A percentile compares a stretch with the other conserved stretches of the same genome.
phyloP scores from a whole-genome alignment of 306 rosid genomes.

The Casuarina cunninghamiana region DNA sequence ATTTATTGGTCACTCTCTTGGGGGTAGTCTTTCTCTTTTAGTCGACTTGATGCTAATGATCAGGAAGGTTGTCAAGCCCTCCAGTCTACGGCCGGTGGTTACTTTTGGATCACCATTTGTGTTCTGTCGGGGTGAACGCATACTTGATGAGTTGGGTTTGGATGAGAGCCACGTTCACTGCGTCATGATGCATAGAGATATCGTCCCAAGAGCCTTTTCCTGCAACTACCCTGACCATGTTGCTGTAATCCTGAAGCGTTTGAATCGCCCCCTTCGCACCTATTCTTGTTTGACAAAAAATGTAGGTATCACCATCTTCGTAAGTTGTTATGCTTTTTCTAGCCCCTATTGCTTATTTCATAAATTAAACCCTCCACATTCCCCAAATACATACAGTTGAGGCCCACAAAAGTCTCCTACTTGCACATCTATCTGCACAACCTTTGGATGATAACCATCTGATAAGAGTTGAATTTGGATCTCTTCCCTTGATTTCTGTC shows the following conservation, averaged over 20 bases:
- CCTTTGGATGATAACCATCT: not conserved
- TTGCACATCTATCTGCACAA: not conserved
- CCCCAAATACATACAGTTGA: not conserved
- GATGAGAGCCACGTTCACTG: conserved; percentile 67
- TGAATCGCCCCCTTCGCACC: conserved; percentile 62
- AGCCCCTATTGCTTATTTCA: not conserved
- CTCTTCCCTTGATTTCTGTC: not conserved
- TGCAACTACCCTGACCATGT: conserved; percentile 88
- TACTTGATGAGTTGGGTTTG: conserved; percentile 61
- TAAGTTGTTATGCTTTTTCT: not conserved
- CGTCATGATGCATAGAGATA: conserved; percentile 94
- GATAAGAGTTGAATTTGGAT: not conserved
- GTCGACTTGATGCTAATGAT: conserved; percentile 78
- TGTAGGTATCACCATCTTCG: conserved; percentile 39
- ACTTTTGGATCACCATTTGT: conserved; percentile 94
- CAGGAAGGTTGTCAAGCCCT: conserved; percentile 60
- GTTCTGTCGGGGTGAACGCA: conserved; percentile 76
- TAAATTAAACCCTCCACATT: not conserved
- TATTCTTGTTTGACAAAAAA: conserved; percentile 76
- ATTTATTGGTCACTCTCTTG: conserved; percentile 92
- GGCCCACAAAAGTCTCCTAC: no score
- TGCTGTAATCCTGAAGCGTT: conserved; percentile 67
- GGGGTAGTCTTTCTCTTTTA: conserved; percentile 90
- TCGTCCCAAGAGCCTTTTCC: conserved; percentile 95
- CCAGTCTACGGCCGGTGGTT: conserved; percentile 68